Evolutionary conservation across 2,329 filamentous ascomycete species (phyloP).

Genomic region (Fusarium tanahbumbuense): DNA sequence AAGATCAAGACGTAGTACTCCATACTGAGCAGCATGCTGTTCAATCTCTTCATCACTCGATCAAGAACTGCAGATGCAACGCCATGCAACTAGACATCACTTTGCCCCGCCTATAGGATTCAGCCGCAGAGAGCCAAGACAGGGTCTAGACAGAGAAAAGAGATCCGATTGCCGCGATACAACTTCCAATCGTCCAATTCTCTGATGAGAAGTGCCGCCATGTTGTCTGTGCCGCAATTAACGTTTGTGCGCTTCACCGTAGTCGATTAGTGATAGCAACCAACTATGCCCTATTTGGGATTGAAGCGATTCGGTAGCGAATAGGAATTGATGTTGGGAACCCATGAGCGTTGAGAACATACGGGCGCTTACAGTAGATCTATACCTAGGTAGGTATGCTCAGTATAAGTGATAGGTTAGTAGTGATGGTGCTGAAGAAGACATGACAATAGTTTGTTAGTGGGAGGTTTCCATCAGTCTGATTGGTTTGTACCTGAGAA

Average conservation of each 20-base stretch:
- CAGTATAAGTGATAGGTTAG: neutral
- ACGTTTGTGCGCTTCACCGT: conserved; percentile 2
- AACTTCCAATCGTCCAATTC: conserved; percentile 23
- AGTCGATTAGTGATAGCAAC: conserved; percentile 1
- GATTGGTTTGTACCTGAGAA: conserved; percentile 17
- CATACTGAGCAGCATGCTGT: neutral
- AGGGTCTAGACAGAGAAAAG: neutral
- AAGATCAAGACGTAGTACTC: neutral
- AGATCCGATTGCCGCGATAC: conserved; percentile 12
- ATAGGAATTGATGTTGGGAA: neutral
- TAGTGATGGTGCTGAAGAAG: conserved; percentile 14
- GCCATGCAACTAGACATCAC: conserved; percentile 5
- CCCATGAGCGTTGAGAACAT: neutral
- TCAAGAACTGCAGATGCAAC: conserved; percentile 20
- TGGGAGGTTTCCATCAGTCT: neutral
- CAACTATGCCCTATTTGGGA: neutral
- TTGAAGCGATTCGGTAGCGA: conserved; percentile 8
- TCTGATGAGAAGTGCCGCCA: conserved; percentile 26
- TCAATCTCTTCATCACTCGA: conserved; percentile 27
- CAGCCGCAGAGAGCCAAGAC: conserved; percentile 16
- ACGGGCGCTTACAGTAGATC: conserved; percentile 38
- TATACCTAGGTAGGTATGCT: neutral
- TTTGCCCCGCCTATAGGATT: conserved; percentile 7
- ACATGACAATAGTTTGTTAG: conserved; percentile 16
- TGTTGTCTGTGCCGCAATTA: conserved; percentile 17